Base-by-base conservation (phyloP, 2,329 filamentous ascomycete genomes). In the Fusarium globosum region DNA sequence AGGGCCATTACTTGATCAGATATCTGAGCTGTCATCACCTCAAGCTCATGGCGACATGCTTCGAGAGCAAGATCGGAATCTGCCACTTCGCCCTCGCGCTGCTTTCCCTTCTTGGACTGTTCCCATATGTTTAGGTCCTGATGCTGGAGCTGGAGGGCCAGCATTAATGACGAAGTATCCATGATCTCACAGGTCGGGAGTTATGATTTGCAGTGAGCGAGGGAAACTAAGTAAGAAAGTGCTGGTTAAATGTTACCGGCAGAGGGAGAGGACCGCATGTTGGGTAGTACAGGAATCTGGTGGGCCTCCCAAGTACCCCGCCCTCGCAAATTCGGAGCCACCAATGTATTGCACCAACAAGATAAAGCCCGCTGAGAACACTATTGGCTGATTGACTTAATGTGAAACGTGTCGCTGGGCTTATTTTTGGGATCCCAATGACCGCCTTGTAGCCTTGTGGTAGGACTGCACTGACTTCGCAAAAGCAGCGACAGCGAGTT, bases 91-190 rank as follows among this genome's bases (percentile, higher is more conserved):
- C 52, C 71, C 2, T 45, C 66, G 2, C 56, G 66, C 13, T 72
- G 58, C 5, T 75, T 75, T 21, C 61, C 73, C 8, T 75, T 75
- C 1, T 6, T 57, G 1, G 59, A 62, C 11, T 33, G 15, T 0
- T 55, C 59, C 49, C 43, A 58, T 1, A 14, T 20, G 2, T 62
- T 18, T 0, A 73, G 5, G 7, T 75, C 73, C 7, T 75, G 33
- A 0, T 30, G 43, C 23, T 74, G 73, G 6, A 75, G 49, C 59
- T 71, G 33, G 9, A 75, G 23, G 1, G 57, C 69, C 36, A 72
- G 48, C 28, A 36, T 45, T 2, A 71, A n/a, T 0, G 69, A 67
- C 4, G 52, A 58, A 2, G 2, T 36, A 18, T 67, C 66, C 41
- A 70, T 69, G 4, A 13, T 35, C 13, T 23, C 7, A 18, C 36